A percentile compares a stretch with the other conserved stretches of the same genome.
These are phyloP conservation scores for Shiraia bambusicola DNA, from an alignment of 2,329 filamentous ascomycete species.

Conservation along the genomic window DNA sequence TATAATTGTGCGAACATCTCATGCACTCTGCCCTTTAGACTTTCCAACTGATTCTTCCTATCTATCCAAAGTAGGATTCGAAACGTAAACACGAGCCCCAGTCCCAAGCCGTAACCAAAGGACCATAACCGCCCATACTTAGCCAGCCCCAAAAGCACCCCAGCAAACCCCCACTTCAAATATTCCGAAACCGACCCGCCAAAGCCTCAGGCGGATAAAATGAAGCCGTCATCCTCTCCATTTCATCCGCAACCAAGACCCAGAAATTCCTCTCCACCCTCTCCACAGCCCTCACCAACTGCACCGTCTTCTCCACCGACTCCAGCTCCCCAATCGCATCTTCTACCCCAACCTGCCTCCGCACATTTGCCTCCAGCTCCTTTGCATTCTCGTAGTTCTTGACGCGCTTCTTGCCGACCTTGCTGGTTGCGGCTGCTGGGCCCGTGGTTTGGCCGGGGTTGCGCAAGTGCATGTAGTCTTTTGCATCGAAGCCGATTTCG, in stretches of 20 bases:
- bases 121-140: too few relatives aligned
- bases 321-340: conserved; percentile 15
- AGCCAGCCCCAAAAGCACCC: too few relatives aligned
- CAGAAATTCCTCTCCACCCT: conserved; percentile 35
- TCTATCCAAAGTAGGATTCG: too few relatives aligned
- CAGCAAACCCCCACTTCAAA: too few relatives aligned
- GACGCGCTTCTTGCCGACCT: conserved; percentile 25
- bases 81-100: too few relatives aligned
- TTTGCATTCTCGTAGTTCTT: conserved; percentile 22
- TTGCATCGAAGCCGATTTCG: conserved; percentile 36
- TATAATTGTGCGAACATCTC: too few relatives aligned
- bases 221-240: conserved; percentile 29
- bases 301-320: conserved; percentile 19
- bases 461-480: conserved; percentile 38
- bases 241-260: conserved; percentile 34
- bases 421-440: conserved; percentile 6
- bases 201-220: conserved; percentile 23
- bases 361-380: conserved; percentile 27
- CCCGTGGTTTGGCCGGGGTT: conserved; percentile 15
- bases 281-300: conserved; percentile 32
- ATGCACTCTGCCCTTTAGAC: too few relatives aligned
- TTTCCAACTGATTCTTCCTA: too few relatives aligned
- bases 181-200: conserved; percentile 20
- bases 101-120: too few relatives aligned
- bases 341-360: conserved; percentile 9